Percentiles rank a stretch among this genome's conserved stretches.
These are phyloP conservation scores for Suillus spraguei DNA, from an alignment of 768 basidiomycete species.

Conservation along the genomic window DNA sequence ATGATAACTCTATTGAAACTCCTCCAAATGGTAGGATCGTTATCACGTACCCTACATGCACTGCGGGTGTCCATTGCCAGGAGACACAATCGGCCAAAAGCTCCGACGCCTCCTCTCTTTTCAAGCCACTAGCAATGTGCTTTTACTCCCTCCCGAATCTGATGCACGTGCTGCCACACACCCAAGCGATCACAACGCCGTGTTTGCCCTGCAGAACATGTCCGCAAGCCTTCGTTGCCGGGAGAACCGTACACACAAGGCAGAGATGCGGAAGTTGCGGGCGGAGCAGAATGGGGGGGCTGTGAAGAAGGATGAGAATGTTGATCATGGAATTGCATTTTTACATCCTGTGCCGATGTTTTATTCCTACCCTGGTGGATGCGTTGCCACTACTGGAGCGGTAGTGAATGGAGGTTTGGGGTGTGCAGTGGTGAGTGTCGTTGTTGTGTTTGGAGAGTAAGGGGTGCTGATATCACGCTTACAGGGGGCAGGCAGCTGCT, in stretches of 20 bases:
- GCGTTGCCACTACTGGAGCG: constrained; percentile 13
- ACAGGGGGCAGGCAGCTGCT: constrained; percentile 6
- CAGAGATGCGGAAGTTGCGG: constrained; percentile 27
- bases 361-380: constrained; percentile 24
- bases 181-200: constrained; percentile 55
- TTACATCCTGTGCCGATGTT: constrained; percentile 42
- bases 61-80: constrained; percentile 59
- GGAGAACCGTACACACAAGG: constrained; percentile 26
- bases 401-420: constrained; percentile 12
- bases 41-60: constrained; percentile 56
- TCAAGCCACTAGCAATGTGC: constrained; percentile 11
- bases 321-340: constrained; percentile 38
- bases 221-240: constrained; percentile 23
- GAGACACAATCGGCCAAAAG: constrained; percentile 48
- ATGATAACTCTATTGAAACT: not conserved
- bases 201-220: constrained; percentile 37
- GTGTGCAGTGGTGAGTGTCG: constrained; percentile 3
- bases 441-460: not conserved
- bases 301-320: constrained; percentile 9
- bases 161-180: constrained; percentile 47
- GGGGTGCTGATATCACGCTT: not conserved
- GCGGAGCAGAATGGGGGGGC: constrained; percentile 26
- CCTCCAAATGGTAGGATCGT: constrained; percentile 36
- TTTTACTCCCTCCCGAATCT: constrained; percentile 34
- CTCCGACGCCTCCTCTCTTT: constrained; percentile 33